Percentiles rank a stretch among this genome's conserved stretches.
Conservation (phyloP, 2,329 filamentous ascomycete species). For the Nannizzia gypsea region DNA sequence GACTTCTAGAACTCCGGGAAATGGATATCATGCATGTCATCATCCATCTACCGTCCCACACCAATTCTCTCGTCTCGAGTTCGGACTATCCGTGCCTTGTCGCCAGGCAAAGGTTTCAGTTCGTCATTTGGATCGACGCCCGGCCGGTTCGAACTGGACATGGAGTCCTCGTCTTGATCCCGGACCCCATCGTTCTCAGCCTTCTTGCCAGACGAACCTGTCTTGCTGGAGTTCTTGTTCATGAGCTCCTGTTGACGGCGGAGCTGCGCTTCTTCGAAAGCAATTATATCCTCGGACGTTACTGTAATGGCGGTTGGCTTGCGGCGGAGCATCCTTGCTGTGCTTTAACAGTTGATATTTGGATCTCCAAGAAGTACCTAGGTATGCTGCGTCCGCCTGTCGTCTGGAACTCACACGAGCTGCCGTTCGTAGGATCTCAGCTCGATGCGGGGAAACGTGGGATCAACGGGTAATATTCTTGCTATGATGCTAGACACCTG, state of each 20-base stretch:
- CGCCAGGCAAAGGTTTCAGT: conserved; percentile 38
- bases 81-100: conserved; percentile 38
- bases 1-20: neutral
- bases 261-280: conserved; percentile 35
- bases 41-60: conserved; percentile 13
- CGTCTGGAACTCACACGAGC: neutral
- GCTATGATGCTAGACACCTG: neutral
- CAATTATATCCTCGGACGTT: conserved; percentile 36
- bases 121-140: conserved; percentile 38
- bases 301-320: conserved; percentile 41
- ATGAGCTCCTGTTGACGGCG: conserved; percentile 16
- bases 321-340: conserved; percentile 36
- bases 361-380: no score
- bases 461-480: neutral
- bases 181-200: neutral
- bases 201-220: neutral
- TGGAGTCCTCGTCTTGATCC: neutral
- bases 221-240: conserved; percentile 10
- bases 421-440: neutral
- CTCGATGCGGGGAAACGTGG: neutral
- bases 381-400: neutral
- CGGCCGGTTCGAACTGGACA: conserved; percentile 15
- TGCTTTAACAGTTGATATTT: no score
- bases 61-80: conserved; percentile 37
- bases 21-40: neutral